Evolutionary conservation across 208 protist genomes (phyloP).

Genomic region (Porcisia hertigi): DNA sequence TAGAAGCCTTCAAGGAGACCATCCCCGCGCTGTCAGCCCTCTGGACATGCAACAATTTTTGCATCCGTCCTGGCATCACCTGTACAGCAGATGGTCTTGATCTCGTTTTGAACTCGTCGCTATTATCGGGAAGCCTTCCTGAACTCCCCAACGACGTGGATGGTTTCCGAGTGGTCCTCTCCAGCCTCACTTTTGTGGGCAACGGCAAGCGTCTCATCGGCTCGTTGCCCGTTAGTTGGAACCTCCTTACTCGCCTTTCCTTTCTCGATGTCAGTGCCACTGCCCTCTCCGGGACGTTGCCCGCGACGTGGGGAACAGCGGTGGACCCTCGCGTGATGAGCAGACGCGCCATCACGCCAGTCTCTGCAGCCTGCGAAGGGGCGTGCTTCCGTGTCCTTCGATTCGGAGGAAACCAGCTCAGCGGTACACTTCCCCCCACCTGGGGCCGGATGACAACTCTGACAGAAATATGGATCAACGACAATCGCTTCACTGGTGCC

Average conservation of each 20-base stretch:
- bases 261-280: conserved; percentile 9
- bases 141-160: conserved; percentile 10
- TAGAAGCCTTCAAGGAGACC: conserved; percentile 14
- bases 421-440: background rate
- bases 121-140: conserved; percentile 9
- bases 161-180: conserved; percentile 11
- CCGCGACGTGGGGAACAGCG: background rate
- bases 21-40: conserved; percentile 7
- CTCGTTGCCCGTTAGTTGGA: conserved; percentile 17
- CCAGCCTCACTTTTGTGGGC: conserved; percentile 5
- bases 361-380: background rate
- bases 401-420: background rate
- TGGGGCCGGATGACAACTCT: conserved; percentile 3
- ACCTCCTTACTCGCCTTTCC: conserved; percentile 1
- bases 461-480: background rate
- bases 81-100: conserved; percentile 10
- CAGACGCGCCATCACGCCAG: too few species aligned
- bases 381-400: background rate
- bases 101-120: conserved; percentile 4
- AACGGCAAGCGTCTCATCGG: conserved; percentile 14
- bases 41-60: conserved; percentile 32
- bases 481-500: background rate
- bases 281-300: conserved; percentile 11
- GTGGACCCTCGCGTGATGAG: background rate
- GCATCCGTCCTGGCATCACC: conserved; percentile 9